A percentile compares a stretch with the other conserved stretches of the same genome.
Conservation (phyloP, 2,329 filamentous ascomycete species). For the Fusarium sambucinum region DNA sequence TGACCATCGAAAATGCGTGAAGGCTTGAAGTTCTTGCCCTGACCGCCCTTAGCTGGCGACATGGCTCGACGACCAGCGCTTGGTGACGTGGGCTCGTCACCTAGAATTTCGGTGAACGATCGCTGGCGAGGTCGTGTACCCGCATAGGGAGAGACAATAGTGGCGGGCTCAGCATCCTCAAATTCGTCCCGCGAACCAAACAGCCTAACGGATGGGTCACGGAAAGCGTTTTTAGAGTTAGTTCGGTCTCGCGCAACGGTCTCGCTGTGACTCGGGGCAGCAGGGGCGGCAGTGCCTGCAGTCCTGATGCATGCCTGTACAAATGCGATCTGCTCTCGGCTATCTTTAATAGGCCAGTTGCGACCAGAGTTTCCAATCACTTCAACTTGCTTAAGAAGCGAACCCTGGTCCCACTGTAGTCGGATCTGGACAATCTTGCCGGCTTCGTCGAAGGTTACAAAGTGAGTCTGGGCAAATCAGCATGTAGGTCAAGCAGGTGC, state of each 20-base stretch:
- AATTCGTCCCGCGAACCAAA: constrained; percentile 77
- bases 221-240: constrained; percentile 66
- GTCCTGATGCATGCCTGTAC: constrained; percentile 72
- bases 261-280: constrained; percentile 54
- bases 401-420: constrained; percentile 94
- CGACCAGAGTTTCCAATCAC: constrained; percentile 90
- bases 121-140: constrained; percentile 73
- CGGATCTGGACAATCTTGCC: constrained; percentile 89
- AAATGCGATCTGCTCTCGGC: constrained; percentile 83
- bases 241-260: constrained; percentile 61
- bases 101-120: constrained; percentile 78
- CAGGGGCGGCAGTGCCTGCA: constrained; percentile 53
- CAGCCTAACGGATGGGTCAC: constrained; percentile 77
- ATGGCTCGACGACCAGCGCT: constrained; percentile 61
- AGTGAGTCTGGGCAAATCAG: constrained; percentile 74
- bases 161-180: constrained; percentile 61
- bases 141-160: constrained; percentile 71
- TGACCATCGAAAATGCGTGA: constrained; percentile 72
- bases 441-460: constrained; percentile 83
- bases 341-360: constrained; percentile 95
- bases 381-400: constrained; percentile 91
- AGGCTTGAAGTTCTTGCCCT: constrained; percentile 71
- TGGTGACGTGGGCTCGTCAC: constrained; percentile 65
- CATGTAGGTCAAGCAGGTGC: background rate
- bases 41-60: constrained; percentile 64